Base-by-base conservation (phyloP, 2,329 filamentous ascomycete genomes). In the Sarocladiaceae sp. region DNA sequence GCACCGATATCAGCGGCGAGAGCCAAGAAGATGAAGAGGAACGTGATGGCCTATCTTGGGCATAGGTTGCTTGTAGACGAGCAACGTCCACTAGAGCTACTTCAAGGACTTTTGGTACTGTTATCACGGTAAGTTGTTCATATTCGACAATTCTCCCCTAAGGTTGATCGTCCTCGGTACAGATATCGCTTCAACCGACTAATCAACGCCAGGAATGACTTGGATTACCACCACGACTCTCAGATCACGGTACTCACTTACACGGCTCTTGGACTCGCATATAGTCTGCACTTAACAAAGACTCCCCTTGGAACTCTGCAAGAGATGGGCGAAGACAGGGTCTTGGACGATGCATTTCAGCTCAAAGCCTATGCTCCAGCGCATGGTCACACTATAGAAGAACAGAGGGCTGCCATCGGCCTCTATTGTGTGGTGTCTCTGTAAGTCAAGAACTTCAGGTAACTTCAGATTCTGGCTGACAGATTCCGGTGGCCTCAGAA, bases 61-160 rank as follows among this genome's bases (percentile, higher is more conserved):
- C 59, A 69, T 16, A 63, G 65, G 26, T 54, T 70, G 40, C 41
- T 75, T 1, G 59, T 70, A 1, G 59, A 64, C 46, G 63, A 64
- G 15, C 62, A 70, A 31, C 58, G 58, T 24, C 61, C 58, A 13
- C 46, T 74, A 7, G 69, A 72, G 45, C 52, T 70, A 3, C 58
- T 74, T 1, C 70, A 74, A 51, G 72, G 70, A 0, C 54, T 73
- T 7, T 48, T 74, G 6, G 58, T 72, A 33, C 62, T 64, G 32
- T 56, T 73, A 44, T 62, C 67, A 18, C 74, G 72, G 72, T 73
- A 58, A 41, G 56, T 33, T 45, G 13, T 29, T 29, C 26, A 40
- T 16, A 45, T 45, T 46, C 24, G 47, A 23, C 20, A 20, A 18
- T 10, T 24, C 13, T 18, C 19, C 11, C 10, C 12, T 40, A 19